Evolutionary conservation across 192 early-diverging fungal genomes (phyloP).

Genomic region (Backusella liffmaniae): DNA sequence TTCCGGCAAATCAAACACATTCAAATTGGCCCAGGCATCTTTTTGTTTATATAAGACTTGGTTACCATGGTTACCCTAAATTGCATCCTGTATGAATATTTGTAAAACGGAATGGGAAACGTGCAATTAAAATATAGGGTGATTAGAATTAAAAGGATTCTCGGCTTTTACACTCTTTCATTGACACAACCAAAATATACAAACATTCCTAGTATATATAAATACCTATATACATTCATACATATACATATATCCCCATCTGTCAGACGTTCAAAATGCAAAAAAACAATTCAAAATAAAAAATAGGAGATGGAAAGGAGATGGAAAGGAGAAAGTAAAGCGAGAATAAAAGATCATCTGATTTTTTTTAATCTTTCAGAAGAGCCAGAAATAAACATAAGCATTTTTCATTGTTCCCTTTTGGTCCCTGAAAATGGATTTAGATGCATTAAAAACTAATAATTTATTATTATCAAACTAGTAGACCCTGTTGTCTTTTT

Average conservation of each 20-base stretch:
- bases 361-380: not conserved
- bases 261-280: not conserved
- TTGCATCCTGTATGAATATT: not conserved
- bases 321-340: not conserved
- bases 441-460: not conserved
- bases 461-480: not conserved
- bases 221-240: no score
- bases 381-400: not conserved
- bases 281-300: not conserved
- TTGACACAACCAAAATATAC: not conserved
- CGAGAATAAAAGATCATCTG: not conserved
- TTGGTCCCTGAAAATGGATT: conserved; percentile 2
- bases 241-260: not conserved
- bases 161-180: not conserved
- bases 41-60: not conserved
- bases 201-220: no score
- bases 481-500: conserved; percentile 4
- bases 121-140: not conserved
- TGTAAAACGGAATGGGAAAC: no score
- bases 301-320: not conserved
- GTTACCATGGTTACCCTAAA: not conserved
- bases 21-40: no score
- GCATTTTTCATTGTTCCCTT: not conserved
- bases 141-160: not conserved
- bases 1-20: not conserved